Evolutionary conservation across 768 basidiomycete species (phyloP), one percentile per base, ranked within the genome.

Genomic region (Rhizopogon sp.): DNA sequence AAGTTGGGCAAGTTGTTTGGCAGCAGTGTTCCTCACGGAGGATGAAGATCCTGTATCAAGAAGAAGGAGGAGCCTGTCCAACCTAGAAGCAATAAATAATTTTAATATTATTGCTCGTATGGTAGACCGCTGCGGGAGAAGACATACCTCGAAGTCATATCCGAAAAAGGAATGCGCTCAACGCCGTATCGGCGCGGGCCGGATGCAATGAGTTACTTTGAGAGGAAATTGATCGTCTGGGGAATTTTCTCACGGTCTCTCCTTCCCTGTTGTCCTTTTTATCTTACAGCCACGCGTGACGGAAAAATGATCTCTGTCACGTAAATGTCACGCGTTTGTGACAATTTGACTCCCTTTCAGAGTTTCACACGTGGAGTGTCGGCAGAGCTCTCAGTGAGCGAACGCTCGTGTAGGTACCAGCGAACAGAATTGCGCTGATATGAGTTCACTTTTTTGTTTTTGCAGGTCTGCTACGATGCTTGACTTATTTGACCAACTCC

Each of bases 1-100:
- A 51, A 99, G 78, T 59, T 95, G 91, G 0, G 94, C 94, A 43
- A 99, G 79, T 69, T 99, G 97, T 64, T 93, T 94, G 5, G 95
- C 95, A 0, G 97, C 96, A n/a, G 97, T 97, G 58, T 85, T 85
- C 66, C 95, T 83, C 60, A 99, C 88, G 49, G 89, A 88, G 41
- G 81, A 72, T 3, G 93, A 93, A 11, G 96, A 95, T 43, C 97
- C 97, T 39, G 93, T 94, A 70, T 98, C 95, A 58, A 99, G 83
- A 43, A 99, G 81, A 64, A 92, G 81, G 69, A 99, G 86, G 76
- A 99, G 88, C 72, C 97, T 87, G 81, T 98, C 97, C 77, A 98
- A 85, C 77, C 95, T 96, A 64, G 5, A 52, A 52, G 52, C 8
- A 42, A 52, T 55, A 46, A 55, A 58, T 41, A 13, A 13, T 6